These are phyloP conservation scores for Cymbopogon citratus DNA, from an alignment of 176 grass and related monocot species.

Conservation along the genomic window DNA sequence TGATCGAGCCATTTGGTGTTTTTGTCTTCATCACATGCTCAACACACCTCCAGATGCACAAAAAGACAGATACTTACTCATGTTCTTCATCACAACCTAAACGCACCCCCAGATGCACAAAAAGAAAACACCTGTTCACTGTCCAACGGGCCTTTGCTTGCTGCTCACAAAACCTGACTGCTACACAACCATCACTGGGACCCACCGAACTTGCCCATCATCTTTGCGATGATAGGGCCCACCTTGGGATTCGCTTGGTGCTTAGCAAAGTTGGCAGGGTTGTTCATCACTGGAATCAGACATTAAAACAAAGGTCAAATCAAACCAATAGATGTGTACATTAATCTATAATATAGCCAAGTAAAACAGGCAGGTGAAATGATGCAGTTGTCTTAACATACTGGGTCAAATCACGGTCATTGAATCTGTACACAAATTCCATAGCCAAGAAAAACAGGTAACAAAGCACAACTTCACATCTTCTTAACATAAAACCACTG, in stretches of 20 bases:
- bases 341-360: not conserved
- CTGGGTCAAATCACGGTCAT: not conserved
- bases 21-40: not conserved
- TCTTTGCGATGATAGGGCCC: conserved; percentile 81
- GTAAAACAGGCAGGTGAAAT: not conserved
- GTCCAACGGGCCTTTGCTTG: not conserved
- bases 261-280: conserved; percentile 75
- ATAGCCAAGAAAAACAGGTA: not conserved
- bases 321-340: not conserved
- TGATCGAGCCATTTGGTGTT: not conserved
- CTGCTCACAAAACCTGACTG: not conserved
- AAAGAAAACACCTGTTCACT: conserved; percentile 13
- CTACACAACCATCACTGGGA: conserved; percentile 25
- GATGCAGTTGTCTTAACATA: not conserved
- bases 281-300: conserved; percentile 81
- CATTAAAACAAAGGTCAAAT: conserved; percentile 8
- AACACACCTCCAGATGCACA: not conserved
- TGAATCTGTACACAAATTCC: not conserved
- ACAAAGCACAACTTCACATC: not conserved
- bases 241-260: conserved; percentile 91
- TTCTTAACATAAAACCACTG: not conserved
- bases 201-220: conserved; percentile 85
- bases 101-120: not conserved
- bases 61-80: not conserved
- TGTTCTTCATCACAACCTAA: not conserved